Evolutionary conservation across 768 basidiomycete genomes (phyloP).

Genomic region (Paxillus rubicundulus): DNA sequence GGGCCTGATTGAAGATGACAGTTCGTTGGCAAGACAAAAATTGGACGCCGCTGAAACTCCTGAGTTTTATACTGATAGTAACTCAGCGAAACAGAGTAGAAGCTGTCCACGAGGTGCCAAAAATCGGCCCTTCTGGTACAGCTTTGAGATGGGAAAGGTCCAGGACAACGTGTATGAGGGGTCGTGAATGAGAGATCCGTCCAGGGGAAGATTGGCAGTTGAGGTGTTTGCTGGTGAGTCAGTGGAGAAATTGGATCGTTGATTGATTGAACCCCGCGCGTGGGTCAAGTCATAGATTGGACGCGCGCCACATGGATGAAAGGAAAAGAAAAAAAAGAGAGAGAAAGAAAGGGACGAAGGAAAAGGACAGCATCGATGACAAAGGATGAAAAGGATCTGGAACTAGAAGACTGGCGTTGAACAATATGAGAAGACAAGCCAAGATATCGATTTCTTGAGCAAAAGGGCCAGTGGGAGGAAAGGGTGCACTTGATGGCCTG

Average conservation of each 20-base stretch:
- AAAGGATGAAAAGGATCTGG: slow-evolving; percentile 14
- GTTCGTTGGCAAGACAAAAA: slow-evolving; percentile 37
- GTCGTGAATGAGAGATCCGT: slow-evolving; percentile 14
- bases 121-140: slow-evolving; percentile 31
- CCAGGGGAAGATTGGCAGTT: slow-evolving; percentile 11
- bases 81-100: slow-evolving; percentile 40
- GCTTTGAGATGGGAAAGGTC: slow-evolving; percentile 25
- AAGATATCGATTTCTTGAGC: slow-evolving; percentile 16
- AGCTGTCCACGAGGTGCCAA: slow-evolving; percentile 36
- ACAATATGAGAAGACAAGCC: background rate
- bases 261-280: slow-evolving; percentile 27
- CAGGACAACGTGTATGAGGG: slow-evolving; percentile 11
- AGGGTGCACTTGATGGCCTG: slow-evolving; percentile 11
- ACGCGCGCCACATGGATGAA: slow-evolving; percentile 14
- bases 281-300: slow-evolving; percentile 14
- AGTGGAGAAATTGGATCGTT: slow-evolving; percentile 18
- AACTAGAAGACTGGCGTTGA: slow-evolving; percentile 16
- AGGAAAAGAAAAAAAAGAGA: slow-evolving; percentile 12
- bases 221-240: slow-evolving; percentile 6
- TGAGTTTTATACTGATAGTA: slow-evolving; percentile 40
- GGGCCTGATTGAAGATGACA: slow-evolving; percentile 29
- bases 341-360: slow-evolving; percentile 6
- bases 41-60: slow-evolving; percentile 37
- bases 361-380: slow-evolving; percentile 15
- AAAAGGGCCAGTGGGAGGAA: slow-evolving; percentile 19